phyloP scores from a whole-genome alignment of 176 grass and related monocot species.

The bread wheat (Triticum aestivum) region DNA sequence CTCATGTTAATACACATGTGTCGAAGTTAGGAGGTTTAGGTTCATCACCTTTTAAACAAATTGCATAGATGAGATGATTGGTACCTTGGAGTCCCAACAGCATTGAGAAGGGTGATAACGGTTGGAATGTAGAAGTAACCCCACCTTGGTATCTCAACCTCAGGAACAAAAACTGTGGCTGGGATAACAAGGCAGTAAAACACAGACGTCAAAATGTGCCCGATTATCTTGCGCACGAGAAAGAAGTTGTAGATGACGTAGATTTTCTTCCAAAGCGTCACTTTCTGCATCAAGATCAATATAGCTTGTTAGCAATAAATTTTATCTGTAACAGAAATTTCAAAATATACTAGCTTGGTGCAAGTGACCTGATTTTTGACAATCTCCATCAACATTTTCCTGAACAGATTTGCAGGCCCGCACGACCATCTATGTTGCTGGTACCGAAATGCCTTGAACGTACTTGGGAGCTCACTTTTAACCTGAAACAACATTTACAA shows the following conservation, averaged over 20 bases:
- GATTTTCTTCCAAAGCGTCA: constrained; percentile 72
- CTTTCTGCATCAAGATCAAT: constrained; percentile 55
- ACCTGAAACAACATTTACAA: constrained; percentile 38
- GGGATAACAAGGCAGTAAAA: constrained; percentile 86
- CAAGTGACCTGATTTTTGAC: constrained; percentile 61
- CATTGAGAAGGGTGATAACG: constrained; percentile 72
- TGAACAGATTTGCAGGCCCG: constrained; percentile 69
- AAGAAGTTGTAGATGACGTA: constrained; percentile 87
- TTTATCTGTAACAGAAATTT: background rate
- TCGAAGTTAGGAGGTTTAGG: background rate
- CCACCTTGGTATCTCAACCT: constrained; percentile 78
- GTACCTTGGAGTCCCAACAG: constrained; percentile 63
- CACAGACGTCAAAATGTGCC: constrained; percentile 73
- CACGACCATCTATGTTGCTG: constrained; percentile 91
- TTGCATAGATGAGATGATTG: constrained; percentile 13
- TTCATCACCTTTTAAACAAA: background rate
- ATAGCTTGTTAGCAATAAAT: constrained; percentile 26
- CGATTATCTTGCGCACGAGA: constrained; percentile 73
- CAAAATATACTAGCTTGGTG: background rate
- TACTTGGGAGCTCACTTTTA: constrained; percentile 85
- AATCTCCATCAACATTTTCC: constrained; percentile 86
- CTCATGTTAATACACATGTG: background rate
- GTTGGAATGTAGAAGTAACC: constrained; percentile 69
- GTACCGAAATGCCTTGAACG: constrained; percentile 66
- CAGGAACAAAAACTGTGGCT: constrained; percentile 60